Conservation (phyloP, 108 stramenopile species). For the Nitzschia putrida region DNA sequence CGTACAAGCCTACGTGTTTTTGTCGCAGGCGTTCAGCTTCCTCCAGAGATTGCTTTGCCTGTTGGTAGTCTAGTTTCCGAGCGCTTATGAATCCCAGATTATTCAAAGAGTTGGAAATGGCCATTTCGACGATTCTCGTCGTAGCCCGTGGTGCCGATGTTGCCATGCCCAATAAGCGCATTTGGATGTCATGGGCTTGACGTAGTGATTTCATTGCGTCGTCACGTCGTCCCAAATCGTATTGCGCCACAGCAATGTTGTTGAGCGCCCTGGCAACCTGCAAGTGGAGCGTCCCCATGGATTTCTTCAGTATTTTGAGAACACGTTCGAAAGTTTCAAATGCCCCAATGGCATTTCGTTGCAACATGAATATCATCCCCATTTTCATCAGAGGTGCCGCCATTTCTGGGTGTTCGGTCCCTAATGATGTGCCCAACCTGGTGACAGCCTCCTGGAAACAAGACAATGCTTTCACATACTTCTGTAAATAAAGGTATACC, state of each 20-base stretch:
- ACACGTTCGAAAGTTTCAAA: constrained; percentile 58
- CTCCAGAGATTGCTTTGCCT: background rate
- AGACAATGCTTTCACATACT: constrained; percentile 48
- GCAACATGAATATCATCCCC: constrained; percentile 67
- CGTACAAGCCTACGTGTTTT: background rate
- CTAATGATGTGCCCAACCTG: constrained; percentile 51
- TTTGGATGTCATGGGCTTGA: constrained; percentile 66
- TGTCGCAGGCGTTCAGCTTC: background rate
- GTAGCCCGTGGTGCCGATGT: background rate
- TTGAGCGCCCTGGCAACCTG: constrained; percentile 65
- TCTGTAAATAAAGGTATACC: constrained; percentile 50
- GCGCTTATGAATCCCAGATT: constrained; percentile 28
- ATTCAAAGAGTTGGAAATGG: constrained; percentile 18
- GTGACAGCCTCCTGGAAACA: constrained; percentile 55
- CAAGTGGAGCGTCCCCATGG: constrained; percentile 48
- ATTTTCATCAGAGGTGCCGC: constrained; percentile 64
- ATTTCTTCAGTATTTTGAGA: constrained; percentile 46
- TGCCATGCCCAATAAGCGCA: constrained; percentile 40
- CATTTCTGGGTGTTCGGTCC: constrained; percentile 57
- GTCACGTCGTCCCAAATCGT: constrained; percentile 46
- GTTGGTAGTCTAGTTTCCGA: constrained; percentile 3
- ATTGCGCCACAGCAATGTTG: constrained; percentile 74
- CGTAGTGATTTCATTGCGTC: constrained; percentile 56
- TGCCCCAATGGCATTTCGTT: constrained; percentile 46
- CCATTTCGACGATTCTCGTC: constrained; percentile 23